These are phyloP conservation scores for Solanum paucissectum DNA, from an alignment of 257 asterid species.

Conservation along the genomic window DNA sequence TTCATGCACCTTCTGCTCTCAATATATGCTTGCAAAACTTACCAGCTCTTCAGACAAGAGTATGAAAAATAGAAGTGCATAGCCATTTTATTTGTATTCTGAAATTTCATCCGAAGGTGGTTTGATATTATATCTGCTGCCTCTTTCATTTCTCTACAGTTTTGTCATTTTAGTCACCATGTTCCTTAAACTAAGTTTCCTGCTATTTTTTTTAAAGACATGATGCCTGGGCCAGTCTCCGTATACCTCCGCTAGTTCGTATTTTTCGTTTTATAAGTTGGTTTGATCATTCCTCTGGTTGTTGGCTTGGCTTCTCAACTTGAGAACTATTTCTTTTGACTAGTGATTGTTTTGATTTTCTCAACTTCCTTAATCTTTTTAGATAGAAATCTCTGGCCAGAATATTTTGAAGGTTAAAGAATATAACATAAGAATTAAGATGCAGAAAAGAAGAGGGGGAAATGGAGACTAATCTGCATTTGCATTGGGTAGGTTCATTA, in stretches of 20 bases:
- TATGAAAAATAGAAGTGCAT: too few relatives aligned
- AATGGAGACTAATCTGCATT: too few relatives aligned
- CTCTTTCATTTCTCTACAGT: too few relatives aligned
- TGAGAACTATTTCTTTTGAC: background rate
- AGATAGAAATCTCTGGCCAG: background rate
- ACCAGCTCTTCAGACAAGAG: too few relatives aligned
- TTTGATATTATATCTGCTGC: too few relatives aligned
- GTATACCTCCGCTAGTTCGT: background rate
- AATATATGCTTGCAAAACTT: too few relatives aligned
- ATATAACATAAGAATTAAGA: too few relatives aligned
- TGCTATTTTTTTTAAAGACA: too few relatives aligned
- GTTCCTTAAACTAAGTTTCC: background rate
- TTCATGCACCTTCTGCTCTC: background rate
- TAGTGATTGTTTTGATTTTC: background rate
- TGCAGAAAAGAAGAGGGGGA: too few relatives aligned
- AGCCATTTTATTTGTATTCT: too few relatives aligned
- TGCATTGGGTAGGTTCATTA: background rate
- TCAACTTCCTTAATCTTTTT: background rate
- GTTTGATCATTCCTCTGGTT: background rate
- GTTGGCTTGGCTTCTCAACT: background rate
- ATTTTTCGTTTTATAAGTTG: background rate
- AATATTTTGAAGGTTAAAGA: too few relatives aligned
- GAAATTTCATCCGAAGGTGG: too few relatives aligned
- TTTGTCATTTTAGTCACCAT: background rate
- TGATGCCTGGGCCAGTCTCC: background rate